These are phyloP conservation scores for Apiospora pterosperma DNA, from an alignment of 2,329 filamentous ascomycete species.

Conservation along the genomic window DNA sequence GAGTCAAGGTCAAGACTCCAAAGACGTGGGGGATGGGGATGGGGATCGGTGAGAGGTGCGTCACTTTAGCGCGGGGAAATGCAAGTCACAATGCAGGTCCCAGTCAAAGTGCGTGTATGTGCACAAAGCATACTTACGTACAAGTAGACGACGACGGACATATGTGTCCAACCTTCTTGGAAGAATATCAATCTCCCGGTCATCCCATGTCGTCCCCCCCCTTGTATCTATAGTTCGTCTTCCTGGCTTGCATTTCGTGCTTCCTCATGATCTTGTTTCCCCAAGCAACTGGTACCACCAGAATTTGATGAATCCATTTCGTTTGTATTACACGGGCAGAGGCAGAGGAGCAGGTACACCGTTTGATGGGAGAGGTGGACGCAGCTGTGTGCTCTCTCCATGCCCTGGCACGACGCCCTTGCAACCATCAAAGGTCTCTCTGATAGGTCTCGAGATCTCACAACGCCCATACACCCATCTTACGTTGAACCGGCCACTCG, in stretches of 20 bases:
- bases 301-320: not conserved
- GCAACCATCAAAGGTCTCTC: not conserved
- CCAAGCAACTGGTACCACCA: not conserved
- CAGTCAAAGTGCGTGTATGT: not conserved
- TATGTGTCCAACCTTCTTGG: not conserved
- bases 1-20: not conserved
- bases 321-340: not conserved
- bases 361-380: not conserved
- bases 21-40: not conserved
- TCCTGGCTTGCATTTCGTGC: not conserved
- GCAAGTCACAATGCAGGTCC: not conserved
- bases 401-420: not conserved
- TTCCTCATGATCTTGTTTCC: not conserved
- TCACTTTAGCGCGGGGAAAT: not conserved
- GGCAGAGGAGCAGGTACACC: too few relatives aligned
- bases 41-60: not conserved
- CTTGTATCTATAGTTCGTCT: not conserved
- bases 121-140: not conserved
- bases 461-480: not conserved
- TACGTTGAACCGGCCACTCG: not conserved
- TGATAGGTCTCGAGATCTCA: not conserved
- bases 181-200: not conserved
- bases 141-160: not conserved
- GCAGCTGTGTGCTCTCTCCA: not conserved
- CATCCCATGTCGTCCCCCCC: not conserved